Percentiles rank a stretch among this genome's conserved stretches.
Conservation (phyloP, 2,329 filamentous ascomycete genomes). For the Chaetomiaceae sp. region DNA sequence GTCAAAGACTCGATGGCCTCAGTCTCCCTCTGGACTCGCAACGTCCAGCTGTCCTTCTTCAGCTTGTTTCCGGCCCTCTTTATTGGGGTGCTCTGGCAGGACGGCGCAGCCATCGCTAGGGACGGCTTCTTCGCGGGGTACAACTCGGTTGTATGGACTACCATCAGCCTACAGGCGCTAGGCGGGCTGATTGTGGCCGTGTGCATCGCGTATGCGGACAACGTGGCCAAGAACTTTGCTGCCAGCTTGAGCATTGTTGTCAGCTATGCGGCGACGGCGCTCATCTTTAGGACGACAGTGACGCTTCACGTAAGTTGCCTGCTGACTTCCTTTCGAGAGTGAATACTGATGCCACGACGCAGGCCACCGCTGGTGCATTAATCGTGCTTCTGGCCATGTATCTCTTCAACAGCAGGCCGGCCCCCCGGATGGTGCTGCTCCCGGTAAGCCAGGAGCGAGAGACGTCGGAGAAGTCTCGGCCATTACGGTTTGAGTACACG, state of each 20-base stretch:
- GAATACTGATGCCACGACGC: background rate
- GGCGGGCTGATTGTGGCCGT: conserved; percentile 26
- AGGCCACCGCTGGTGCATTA: conserved; percentile 19
- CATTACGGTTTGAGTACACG: background rate
- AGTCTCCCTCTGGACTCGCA: conserved; percentile 26
- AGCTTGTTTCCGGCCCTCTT: conserved; percentile 27
- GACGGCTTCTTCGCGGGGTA: conserved; percentile 28
- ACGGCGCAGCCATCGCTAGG: conserved; percentile 19
- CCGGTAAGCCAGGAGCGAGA: conserved; percentile 13
- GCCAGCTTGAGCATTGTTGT: conserved; percentile 27
- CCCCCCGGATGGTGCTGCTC: conserved; percentile 10
- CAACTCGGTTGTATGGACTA: conserved; percentile 24
- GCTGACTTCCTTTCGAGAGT: background rate
- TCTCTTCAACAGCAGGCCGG: conserved; percentile 16
- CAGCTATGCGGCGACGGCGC: conserved; percentile 21
- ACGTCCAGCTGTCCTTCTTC: conserved; percentile 28
- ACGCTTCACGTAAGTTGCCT: conserved; percentile 20
- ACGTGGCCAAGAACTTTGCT: conserved; percentile 27
- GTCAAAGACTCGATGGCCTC: conserved; percentile 24
- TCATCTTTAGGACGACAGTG: conserved; percentile 18
- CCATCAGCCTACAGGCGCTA: conserved; percentile 25
- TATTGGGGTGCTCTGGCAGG: conserved; percentile 26
- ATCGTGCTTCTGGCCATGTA: conserved; percentile 21
- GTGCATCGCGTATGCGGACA: conserved; percentile 26
- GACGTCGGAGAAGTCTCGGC: conserved; percentile 7